phyloP scores from a whole-genome alignment of 2,329 filamentous ascomycete genomes.

The Harringtonia aguacate region DNA sequence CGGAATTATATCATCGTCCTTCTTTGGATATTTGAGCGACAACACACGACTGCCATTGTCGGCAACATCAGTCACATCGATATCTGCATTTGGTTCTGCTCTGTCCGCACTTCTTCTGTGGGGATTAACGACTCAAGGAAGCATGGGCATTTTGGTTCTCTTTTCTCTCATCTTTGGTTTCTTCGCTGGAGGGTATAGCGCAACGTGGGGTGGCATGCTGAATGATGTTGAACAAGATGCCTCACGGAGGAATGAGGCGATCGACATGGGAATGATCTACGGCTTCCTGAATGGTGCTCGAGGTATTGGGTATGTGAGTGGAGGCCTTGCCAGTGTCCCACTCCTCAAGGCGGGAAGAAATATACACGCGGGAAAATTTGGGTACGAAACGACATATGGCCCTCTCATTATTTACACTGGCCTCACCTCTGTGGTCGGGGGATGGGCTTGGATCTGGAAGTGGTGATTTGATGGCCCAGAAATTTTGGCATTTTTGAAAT shows the following conservation, averaged over 20 bases:
- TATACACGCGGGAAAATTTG: not conserved
- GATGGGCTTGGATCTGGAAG: slow-evolving; percentile 1
- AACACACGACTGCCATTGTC: not conserved
- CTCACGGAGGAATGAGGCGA: slow-evolving; percentile 1
- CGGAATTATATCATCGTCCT: slow-evolving; percentile 1
- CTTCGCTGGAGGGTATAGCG: slow-evolving; percentile 4
- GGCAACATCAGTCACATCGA: not conserved
- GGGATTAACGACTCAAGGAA: not conserved
- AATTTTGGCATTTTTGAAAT: too few species aligned
- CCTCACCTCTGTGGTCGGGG: slow-evolving; percentile 1
- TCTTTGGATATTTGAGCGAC: slow-evolving; percentile 5
- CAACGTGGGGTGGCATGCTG: slow-evolving; percentile 2
- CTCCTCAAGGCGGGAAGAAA: not conserved
- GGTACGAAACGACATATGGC: not conserved
- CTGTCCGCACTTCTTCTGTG: slow-evolving; percentile 1
- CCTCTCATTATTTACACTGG: slow-evolving; percentile 4
- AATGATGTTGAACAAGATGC: slow-evolving; percentile 3
- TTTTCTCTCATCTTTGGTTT: slow-evolving; percentile 4
- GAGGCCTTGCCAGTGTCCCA: not conserved
- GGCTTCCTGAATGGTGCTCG: slow-evolving; percentile 4
- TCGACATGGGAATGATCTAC: slow-evolving; percentile 3
- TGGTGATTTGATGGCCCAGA: too few species aligned
- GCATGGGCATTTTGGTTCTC: slow-evolving; percentile 1
- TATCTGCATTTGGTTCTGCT: not conserved
- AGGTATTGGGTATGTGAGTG: slow-evolving; percentile 1